These are phyloP conservation scores for Eucommia ulmoides DNA, from an alignment of 257 asterid genomes.

Conservation along the genomic window DNA sequence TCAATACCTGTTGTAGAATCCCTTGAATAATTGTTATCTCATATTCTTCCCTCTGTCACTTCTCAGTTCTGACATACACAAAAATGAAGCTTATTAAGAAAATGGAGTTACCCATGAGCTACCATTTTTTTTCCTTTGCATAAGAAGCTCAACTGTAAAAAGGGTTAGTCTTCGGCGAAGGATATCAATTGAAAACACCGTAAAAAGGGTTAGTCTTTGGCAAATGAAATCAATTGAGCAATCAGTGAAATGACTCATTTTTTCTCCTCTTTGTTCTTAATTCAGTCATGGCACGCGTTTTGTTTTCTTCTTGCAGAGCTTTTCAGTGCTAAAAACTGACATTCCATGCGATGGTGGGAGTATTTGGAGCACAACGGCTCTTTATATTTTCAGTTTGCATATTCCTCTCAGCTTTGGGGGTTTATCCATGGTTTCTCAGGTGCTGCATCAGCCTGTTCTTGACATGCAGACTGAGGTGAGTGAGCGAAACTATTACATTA, in stretches of 20 bases:
- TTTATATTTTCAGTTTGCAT: conserved; percentile 68
- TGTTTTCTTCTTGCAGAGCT: conserved; percentile 31
- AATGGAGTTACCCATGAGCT: no score
- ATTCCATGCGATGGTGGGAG: conserved; percentile 37
- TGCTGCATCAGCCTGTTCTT: conserved; percentile 45
- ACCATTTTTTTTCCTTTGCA: not conserved
- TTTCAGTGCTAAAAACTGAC: conserved; percentile 57
- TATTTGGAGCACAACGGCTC: conserved; percentile 58
- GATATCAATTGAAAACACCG: not conserved
- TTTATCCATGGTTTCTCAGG: conserved; percentile 42
- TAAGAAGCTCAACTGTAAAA: not conserved
- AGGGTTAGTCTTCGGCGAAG: not conserved
- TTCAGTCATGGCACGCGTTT: not conserved
- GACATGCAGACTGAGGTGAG: conserved; percentile 51
- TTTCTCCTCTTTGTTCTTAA: not conserved
- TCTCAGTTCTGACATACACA: no score
- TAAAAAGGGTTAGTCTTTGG: not conserved
- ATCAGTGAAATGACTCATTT: not conserved
- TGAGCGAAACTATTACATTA: no score
- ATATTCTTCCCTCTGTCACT: no score
- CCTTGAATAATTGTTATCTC: no score
- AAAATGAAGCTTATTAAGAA: no score
- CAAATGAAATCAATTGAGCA: not conserved
- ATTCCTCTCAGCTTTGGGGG: conserved; percentile 90
- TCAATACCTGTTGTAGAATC: no score